Evolutionary conservation across 2,329 filamentous ascomycete species (phyloP).

Genomic region (Neocucurbitaria cava): DNA sequence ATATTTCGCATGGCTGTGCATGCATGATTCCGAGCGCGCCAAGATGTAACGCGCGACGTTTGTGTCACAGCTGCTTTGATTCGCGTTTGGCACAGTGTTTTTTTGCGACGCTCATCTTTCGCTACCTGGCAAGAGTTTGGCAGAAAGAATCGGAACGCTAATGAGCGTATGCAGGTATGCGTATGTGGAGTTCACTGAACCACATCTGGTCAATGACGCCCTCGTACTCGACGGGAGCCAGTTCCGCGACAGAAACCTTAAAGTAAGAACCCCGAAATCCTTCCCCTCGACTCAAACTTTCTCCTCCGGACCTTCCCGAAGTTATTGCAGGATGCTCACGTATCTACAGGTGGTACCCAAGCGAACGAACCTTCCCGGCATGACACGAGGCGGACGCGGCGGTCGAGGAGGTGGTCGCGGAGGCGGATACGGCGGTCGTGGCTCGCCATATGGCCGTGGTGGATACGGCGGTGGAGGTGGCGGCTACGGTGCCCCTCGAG

Average conservation of each 20-base stretch:
- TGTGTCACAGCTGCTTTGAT: background rate
- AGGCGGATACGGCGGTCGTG: constrained; percentile 58
- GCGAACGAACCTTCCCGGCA: constrained; percentile 93
- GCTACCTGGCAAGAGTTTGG: constrained; percentile 65
- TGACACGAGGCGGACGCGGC: constrained; percentile 79
- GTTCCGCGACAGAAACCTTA: constrained; percentile 93
- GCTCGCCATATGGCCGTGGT: constrained; percentile 52
- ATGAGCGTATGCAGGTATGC: constrained; percentile 76
- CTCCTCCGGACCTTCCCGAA: background rate
- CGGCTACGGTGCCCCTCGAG: constrained; percentile 45
- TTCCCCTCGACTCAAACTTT: constrained; percentile 14
- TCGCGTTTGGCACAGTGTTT: background rate
- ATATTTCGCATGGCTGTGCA: background rate
- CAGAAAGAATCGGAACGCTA: constrained; percentile 62
- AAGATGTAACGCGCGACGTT: constrained; percentile 6
- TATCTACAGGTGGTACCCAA: constrained; percentile 76
- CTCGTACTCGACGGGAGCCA: constrained; percentile 95
- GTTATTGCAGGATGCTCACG: constrained; percentile 14
- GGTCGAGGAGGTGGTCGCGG: constrained; percentile 59
- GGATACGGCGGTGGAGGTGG: constrained; percentile 46
- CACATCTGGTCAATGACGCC: constrained; percentile 88
- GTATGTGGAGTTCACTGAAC: constrained; percentile 97
- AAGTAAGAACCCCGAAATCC: constrained; percentile 64
- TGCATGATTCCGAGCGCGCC: constrained; percentile 3
- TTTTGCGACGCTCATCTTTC: constrained; percentile 38